These are phyloP conservation scores for Eucalyptus erythrocorys DNA, from an alignment of 345 rosid genomes.

Conservation along the genomic window DNA sequence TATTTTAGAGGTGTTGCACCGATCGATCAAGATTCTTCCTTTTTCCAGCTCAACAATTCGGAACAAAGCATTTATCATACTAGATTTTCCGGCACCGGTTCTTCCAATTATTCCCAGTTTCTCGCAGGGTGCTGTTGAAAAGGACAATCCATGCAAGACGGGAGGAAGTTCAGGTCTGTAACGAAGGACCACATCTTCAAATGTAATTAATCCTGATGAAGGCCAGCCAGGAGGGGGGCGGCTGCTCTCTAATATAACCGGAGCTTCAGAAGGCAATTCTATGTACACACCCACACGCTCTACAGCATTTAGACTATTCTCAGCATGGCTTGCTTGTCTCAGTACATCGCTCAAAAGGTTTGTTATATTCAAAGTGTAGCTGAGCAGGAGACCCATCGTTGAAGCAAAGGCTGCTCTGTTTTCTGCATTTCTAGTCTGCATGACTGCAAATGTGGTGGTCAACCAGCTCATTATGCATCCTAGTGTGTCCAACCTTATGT, in stretches of 20 bases:
- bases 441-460: conserved; percentile 81
- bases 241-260: conserved; percentile 39
- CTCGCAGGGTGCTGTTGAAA: conserved; percentile 49
- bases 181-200: conserved; percentile 78
- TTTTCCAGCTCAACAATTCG: conserved; percentile 83
- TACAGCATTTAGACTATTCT: conserved; percentile 89
- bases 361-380: conserved; percentile 81
- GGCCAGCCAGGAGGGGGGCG: conserved; percentile 88
- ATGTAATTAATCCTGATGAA: conserved; percentile 60
- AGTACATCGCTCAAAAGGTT: conserved; percentile 62
- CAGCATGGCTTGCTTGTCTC: conserved; percentile 89
- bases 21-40: conserved; percentile 72
- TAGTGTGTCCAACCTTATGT: conserved; percentile 65
- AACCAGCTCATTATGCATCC: conserved; percentile 97
- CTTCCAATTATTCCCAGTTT: conserved; percentile 95
- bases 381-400: conserved; percentile 89
- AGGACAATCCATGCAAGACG: conserved; percentile 72
- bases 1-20: conserved; percentile 41
- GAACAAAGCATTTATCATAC: conserved; percentile 86
- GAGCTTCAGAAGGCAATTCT: conserved; percentile 85
- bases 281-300: conserved; percentile 84
- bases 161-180: conserved; percentile 90
- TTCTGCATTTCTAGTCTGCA: conserved; percentile 57
- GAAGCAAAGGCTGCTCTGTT: conserved; percentile 70
- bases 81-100: conserved; percentile 96